These are phyloP conservation scores for Mycena maculata DNA, from an alignment of 768 basidiomycete species.

Conservation along the genomic window DNA sequence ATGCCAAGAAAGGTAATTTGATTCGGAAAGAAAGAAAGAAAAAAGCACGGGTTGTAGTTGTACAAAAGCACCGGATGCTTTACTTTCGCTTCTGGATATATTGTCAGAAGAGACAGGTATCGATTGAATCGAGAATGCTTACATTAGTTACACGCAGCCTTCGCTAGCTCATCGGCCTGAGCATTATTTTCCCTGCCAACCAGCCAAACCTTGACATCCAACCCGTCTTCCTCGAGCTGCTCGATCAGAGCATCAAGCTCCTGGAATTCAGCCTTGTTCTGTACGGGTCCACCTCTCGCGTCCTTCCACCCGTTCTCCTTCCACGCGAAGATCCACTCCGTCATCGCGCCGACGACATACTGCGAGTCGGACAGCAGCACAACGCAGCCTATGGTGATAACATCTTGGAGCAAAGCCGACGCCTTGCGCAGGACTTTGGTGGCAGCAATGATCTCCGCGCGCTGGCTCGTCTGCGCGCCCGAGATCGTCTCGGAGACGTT, in stretches of 20 bases:
- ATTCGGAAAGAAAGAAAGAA: no score
- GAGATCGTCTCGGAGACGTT: constrained; percentile 25
- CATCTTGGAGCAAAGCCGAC: neutral
- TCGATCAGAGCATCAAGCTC: constrained; percentile 21
- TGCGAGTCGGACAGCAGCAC: constrained; percentile 27
- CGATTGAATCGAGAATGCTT: no score
- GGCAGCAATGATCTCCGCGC: constrained; percentile 31
- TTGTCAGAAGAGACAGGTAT: no score
- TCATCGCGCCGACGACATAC: constrained; percentile 32
- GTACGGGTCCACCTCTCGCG: constrained; percentile 9
- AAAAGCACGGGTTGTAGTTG: no score
- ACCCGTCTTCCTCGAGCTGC: constrained; percentile 24
- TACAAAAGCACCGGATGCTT: no score
- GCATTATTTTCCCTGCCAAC: constrained; percentile 27
- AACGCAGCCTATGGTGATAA: constrained; percentile 6
- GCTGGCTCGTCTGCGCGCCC: constrained; percentile 30
- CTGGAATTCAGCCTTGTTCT: constrained; percentile 26
- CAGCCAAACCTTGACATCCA: constrained; percentile 31
- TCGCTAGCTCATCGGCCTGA: constrained; percentile 23
- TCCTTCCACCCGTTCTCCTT: constrained; percentile 32
- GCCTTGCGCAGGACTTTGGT: constrained; percentile 21
- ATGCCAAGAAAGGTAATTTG: no score
- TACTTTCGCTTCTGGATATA: no score
- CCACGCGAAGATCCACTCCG: constrained; percentile 31
- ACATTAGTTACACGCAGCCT: constrained; percentile 16